Percentiles rank a stretch among this genome's conserved stretches.
These are phyloP conservation scores for Fraxinus sp. DNA, from an alignment of 305 asterid species.

Conservation along the genomic window DNA sequence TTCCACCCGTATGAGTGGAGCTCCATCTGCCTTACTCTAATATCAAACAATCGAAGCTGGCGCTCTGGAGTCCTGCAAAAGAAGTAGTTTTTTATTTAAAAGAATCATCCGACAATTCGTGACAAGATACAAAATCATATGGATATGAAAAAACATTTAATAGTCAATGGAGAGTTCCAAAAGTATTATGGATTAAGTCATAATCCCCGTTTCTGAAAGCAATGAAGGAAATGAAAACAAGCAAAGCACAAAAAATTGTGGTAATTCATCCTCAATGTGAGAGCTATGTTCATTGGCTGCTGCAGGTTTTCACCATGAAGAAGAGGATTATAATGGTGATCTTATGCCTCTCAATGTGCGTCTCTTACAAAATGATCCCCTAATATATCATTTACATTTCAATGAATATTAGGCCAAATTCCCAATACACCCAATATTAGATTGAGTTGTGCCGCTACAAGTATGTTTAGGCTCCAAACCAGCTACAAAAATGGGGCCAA, in stretches of 20 bases:
- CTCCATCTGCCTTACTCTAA: constrained; percentile 62
- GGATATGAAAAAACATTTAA: neutral
- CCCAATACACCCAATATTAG: neutral
- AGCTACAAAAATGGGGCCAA: neutral
- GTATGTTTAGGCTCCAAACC: neutral
- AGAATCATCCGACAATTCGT: neutral
- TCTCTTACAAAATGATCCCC: neutral
- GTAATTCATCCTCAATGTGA: neutral
- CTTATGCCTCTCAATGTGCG: neutral
- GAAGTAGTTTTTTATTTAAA: neutral
- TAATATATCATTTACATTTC: neutral
- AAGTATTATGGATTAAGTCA: neutral
- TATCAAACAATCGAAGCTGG: constrained; percentile 77
- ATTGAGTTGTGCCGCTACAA: neutral
- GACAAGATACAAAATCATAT: neutral
- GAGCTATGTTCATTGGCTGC: neutral
- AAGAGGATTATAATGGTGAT: neutral
- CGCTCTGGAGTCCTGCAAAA: constrained; percentile 68
- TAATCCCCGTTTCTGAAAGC: neutral
- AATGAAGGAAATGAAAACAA: neutral
- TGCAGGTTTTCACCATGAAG: neutral
- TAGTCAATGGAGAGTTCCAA: neutral
- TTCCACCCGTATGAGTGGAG: constrained; percentile 77
- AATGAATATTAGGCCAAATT: neutral
- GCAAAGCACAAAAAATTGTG: neutral